Evolutionary conservation across 1,284 basidiomycete species (phyloP), one percentile per base, ranked within the genome.

Genomic region (Rhodotorula sp.): DNA sequence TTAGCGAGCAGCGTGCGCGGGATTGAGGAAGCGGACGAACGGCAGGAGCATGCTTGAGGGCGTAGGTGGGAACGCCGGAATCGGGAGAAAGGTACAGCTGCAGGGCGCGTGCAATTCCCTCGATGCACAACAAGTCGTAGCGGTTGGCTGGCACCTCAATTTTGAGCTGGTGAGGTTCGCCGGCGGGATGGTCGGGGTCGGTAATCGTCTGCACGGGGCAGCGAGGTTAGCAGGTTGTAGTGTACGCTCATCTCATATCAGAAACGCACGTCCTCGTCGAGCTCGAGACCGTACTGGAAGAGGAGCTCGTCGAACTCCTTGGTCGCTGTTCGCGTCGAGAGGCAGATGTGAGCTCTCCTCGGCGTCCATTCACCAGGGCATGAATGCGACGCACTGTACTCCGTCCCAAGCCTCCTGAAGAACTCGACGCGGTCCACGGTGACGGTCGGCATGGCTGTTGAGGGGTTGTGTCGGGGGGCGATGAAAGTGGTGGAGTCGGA

Each of bases 141-240:
- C 94, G 88, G 81, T 97, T 99, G 34, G 96, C 96, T 44, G 96
- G 95, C 63, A 97, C 87, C 82, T 99, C 95, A 78, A 99, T 97
- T 86, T 99, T 99, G 76, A 99, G 84, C 90, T 95, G 90, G 88
- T 94, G 77, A 32, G 81, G 79, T 64, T 81, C 79, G 57, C 76
- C 79, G 1, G 66, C 69, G 1, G 76, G 76, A 53, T 75, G 72
- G 44, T 67, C 51, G 30, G 74, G 70, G 64, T 75, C 74, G 15
- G 61, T 63, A 13, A 60, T 61, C 24, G 74, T 75, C 72, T 75
- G 62, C 20, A n/a, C 10, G 34, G 19, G 46, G 55, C 5, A 22
- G 10, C 9, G 7, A 4, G 20, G 32, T 51, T 9, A 68, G 58
- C 53, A 9, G 4, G 1, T 36, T 15, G 17, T 7, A 9, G 49